Evolutionary conservation across 225 moss, liverwort and hornwort genomes (phyloP).

Genomic region (Polytrichum formosum): DNA sequence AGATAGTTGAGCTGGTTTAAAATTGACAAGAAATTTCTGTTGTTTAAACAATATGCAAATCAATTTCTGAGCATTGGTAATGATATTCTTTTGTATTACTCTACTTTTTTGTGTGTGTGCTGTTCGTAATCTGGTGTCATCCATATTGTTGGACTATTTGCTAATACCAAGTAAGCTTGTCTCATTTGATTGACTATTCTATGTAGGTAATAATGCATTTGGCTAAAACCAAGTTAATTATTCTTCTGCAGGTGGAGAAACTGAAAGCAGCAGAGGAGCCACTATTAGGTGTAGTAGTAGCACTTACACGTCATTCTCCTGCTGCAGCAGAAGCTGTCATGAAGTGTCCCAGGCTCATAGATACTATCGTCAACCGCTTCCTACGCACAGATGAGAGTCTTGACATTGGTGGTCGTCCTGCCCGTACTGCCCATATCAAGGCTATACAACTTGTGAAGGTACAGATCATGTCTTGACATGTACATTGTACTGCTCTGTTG

Average conservation of each 20-base stretch:
- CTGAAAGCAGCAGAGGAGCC: conserved; percentile 75
- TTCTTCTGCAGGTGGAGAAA: conserved; percentile 71
- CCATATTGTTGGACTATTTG: too few relatives aligned
- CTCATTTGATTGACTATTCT: neutral
- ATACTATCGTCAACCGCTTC: conserved; percentile 69
- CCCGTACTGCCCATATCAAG: conserved; percentile 55
- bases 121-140: too few relatives aligned
- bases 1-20: too few relatives aligned
- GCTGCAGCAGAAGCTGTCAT: conserved; percentile 75
- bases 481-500: too few relatives aligned
- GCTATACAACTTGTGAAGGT: conserved; percentile 91
- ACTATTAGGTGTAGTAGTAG: conserved; percentile 70
- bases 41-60: too few relatives aligned
- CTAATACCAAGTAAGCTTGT: too few relatives aligned
- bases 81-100: too few relatives aligned
- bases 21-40: too few relatives aligned
- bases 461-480: neutral
- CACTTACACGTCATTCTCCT: conserved; percentile 87
- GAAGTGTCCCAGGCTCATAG: conserved; percentile 89
- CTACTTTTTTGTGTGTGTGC: too few relatives aligned
- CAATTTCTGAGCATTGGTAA: too few relatives aligned
- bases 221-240: neutral
- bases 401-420: conserved; percentile 41
- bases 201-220: conserved; percentile 5
- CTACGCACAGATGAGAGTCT: conserved; percentile 45